phyloP scores from a whole-genome alignment of 495 filamentous ascomycete genomes.

The Apodospora peruviana region DNA sequence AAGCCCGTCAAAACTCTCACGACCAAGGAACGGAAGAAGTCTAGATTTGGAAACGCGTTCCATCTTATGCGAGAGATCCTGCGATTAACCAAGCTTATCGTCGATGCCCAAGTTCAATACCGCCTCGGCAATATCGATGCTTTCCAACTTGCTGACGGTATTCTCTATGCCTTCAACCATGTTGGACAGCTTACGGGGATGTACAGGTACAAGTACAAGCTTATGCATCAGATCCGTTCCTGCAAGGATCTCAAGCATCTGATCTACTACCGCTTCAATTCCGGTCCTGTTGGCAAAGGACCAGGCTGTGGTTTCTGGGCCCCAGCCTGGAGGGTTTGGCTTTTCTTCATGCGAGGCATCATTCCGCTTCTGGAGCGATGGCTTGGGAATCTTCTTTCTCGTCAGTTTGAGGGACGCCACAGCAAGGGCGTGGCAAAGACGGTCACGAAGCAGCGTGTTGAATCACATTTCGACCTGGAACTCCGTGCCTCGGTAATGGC shows the following conservation, averaged over 20 bases:
- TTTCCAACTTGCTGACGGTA: constrained; percentile 97
- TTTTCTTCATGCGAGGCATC: constrained; percentile 99
- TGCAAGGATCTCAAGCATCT: constrained; percentile 99
- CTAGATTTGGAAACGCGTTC: constrained; percentile 98
- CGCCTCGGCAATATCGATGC: constrained; percentile 97
- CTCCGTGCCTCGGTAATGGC: constrained; percentile 98
- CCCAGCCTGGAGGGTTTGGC: constrained; percentile 96
- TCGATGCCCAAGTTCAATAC: constrained; percentile 98
- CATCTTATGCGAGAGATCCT: constrained; percentile 98
- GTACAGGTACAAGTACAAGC: constrained; percentile 99
- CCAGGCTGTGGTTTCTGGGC: constrained; percentile 99
- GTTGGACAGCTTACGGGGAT: constrained; percentile 98
- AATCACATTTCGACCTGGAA: constrained; percentile 98
- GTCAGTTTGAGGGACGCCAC: constrained; percentile 98
- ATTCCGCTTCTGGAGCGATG: constrained; percentile 95
- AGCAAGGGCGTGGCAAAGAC: constrained; percentile 99
- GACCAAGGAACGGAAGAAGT: constrained; percentile 99
- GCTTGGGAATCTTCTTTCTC: constrained; percentile 93
- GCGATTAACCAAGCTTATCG: constrained; percentile 95
- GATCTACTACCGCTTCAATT: constrained; percentile 99
- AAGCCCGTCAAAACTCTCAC: constrained; percentile 99
- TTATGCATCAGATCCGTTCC: constrained; percentile 99
- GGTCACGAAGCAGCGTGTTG: constrained; percentile 97
- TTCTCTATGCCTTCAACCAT: constrained; percentile 98
- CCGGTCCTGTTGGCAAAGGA: constrained; percentile 93